phyloP scores from a whole-genome alignment of 768 basidiomycete species.

The Kwoniella botswanensis region DNA sequence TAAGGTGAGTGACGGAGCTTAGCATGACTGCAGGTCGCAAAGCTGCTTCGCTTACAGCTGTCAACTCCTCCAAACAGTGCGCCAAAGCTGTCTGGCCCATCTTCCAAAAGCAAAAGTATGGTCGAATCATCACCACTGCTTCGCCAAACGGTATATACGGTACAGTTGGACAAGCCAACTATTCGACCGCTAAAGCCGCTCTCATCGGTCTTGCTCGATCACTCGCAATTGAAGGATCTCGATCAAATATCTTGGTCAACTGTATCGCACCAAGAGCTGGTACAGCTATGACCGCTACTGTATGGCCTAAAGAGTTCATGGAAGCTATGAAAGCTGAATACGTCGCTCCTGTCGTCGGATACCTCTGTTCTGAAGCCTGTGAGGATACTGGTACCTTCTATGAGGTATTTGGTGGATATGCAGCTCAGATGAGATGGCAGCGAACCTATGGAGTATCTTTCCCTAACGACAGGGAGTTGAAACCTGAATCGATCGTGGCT shows the following conservation, averaged over 20 bases:
- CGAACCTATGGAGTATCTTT: constrained; percentile 73
- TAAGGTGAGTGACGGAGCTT: too few relatives aligned
- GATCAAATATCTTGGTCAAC: constrained; percentile 89
- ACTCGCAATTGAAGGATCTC: constrained; percentile 86
- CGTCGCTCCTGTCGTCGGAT: constrained; percentile 91
- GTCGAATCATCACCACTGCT: constrained; percentile 91
- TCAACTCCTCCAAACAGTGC: constrained; percentile 63
- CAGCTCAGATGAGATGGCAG: constrained; percentile 91
- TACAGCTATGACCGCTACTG: constrained; percentile 86
- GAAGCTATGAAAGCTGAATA: constrained; percentile 92
- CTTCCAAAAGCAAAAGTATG: constrained; percentile 95
- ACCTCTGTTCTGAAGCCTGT: constrained; percentile 80
- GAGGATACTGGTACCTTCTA: constrained; percentile 75
- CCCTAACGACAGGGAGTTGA: constrained; percentile 73
- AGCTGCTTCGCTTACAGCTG: neutral
- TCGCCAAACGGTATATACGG: constrained; percentile 93
- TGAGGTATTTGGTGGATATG: constrained; percentile 89
- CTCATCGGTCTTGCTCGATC: constrained; percentile 89
- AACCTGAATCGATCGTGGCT: constrained; percentile 76
- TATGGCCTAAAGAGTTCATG: constrained; percentile 71
- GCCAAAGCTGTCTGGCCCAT: constrained; percentile 94
- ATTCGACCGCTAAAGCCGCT: constrained; percentile 89
- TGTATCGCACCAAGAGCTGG: constrained; percentile 84
- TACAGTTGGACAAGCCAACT: constrained; percentile 95
- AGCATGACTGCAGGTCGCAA: too few relatives aligned